These are phyloP conservation scores for Aspergillus cavernicola DNA, from an alignment of 495 filamentous ascomycete genomes.

Conservation along the genomic window DNA sequence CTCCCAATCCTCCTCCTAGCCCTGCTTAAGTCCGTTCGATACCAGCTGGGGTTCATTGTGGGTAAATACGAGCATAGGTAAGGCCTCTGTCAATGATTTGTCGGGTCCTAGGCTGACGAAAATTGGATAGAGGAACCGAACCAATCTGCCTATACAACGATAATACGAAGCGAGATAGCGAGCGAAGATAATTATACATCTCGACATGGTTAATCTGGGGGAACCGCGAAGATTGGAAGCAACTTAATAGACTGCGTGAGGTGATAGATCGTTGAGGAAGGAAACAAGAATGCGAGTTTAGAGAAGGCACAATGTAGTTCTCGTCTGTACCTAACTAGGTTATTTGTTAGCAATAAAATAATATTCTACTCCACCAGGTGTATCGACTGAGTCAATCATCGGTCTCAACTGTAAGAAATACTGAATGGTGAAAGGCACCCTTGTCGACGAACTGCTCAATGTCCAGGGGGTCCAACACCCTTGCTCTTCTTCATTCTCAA, in stretches of 20 bases:
- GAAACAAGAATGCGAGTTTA: neutral
- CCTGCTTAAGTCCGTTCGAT: slow-evolving; percentile 25
- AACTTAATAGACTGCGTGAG: slow-evolving; percentile 5
- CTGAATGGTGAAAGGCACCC: no score
- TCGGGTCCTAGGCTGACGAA: neutral
- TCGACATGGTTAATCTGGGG: neutral
- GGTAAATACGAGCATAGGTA: slow-evolving; percentile 10
- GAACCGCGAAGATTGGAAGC: slow-evolving; percentile 1
- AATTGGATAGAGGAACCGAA: slow-evolving; percentile 2
- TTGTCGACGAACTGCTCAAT: no score
- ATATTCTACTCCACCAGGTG: no score
- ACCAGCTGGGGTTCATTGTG: neutral
- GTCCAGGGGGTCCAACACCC: neutral
- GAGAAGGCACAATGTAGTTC: neutral
- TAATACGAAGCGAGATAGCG: neutral
- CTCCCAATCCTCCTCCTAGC: slow-evolving; percentile 43
- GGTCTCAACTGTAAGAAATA: no score
- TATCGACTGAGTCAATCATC: no score
- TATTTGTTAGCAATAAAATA: neutral
- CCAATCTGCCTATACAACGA: slow-evolving; percentile 9
- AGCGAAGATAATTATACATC: slow-evolving; percentile 1
- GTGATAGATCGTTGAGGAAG: slow-evolving; percentile 5
- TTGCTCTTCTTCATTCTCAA: neutral
- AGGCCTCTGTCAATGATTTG: neutral
- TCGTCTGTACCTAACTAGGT: neutral